Evolutionary conservation across 768 basidiomycete species (phyloP).

Genomic region (Lentinus tigrinus): DNA sequence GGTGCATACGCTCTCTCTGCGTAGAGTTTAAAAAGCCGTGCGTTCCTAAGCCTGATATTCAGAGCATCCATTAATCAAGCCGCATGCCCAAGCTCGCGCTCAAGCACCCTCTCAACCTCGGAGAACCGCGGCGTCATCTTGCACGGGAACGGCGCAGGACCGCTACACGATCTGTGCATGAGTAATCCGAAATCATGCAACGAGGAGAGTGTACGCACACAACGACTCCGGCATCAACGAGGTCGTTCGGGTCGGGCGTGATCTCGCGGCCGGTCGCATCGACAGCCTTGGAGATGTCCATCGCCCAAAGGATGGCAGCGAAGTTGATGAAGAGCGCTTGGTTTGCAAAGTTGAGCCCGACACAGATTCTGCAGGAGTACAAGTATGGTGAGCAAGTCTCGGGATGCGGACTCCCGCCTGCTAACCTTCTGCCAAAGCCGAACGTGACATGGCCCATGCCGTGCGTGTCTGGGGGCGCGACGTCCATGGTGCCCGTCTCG

Average conservation of each 20-base stretch:
- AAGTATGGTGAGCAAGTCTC: neutral
- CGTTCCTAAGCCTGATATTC: no score
- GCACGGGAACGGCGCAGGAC: neutral
- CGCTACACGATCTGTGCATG: neutral
- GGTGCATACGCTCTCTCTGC: no score
- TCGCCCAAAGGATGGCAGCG: constrained; percentile 17
- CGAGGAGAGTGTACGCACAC: neutral
- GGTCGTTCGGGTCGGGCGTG: neutral
- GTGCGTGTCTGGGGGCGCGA: neutral
- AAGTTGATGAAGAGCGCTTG: constrained; percentile 19
- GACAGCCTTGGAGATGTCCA: constrained; percentile 4
- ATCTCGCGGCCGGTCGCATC: neutral
- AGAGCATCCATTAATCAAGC: no score
- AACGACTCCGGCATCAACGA: neutral
- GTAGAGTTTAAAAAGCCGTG: no score
- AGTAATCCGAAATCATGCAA: neutral
- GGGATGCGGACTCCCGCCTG: neutral
- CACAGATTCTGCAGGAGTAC: constrained; percentile 7
- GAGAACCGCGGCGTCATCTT: neutral
- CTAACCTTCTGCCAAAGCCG: constrained; percentile 11
- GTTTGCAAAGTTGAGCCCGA: constrained; percentile 14
- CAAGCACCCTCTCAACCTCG: neutral
- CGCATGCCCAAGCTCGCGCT: neutral
- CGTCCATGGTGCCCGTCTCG: constrained; percentile 7
- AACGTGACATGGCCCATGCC: constrained; percentile 10